phyloP scores from a whole-genome alignment of 2,329 filamentous ascomycete genomes.

The Ceratocystis albifundus region DNA sequence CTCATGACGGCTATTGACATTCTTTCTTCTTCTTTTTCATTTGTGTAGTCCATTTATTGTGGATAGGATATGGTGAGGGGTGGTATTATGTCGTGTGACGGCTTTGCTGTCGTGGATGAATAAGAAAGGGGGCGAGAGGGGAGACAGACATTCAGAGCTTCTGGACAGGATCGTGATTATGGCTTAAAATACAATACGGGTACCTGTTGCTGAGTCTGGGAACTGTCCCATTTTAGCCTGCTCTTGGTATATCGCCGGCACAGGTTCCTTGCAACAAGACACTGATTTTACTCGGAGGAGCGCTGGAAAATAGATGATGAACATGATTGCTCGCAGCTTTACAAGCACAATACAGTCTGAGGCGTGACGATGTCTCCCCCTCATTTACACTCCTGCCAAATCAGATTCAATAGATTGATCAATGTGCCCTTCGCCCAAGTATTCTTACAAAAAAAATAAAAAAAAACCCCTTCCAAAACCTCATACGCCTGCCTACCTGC shows the following conservation, averaged over 20 bases:
- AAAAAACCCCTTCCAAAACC: too few relatives aligned
- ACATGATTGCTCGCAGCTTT: not conserved
- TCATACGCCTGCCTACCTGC: not conserved
- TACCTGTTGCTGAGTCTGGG: too few relatives aligned
- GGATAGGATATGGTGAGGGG: not conserved
- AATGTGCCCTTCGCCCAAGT: not conserved
- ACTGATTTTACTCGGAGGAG: not conserved
- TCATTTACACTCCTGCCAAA: not conserved
- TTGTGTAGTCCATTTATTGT: not conserved
- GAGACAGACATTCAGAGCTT: too few relatives aligned
- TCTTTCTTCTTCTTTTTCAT: slow-evolving; percentile 11
- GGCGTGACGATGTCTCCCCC: not conserved
- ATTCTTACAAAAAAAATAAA: not conserved
- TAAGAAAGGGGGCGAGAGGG: too few relatives aligned
- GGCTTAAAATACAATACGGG: too few relatives aligned
- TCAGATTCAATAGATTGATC: not conserved
- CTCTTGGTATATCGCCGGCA: too few relatives aligned
- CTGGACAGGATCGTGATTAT: too few relatives aligned
- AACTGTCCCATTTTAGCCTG: too few relatives aligned
- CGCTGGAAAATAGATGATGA: not conserved
- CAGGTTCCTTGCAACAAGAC: too few relatives aligned
- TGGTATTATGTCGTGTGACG: not conserved
- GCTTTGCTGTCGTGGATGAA: too few relatives aligned
- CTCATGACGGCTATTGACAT: not conserved
- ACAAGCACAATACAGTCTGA: not conserved